Evolutionary conservation across 192 early-diverging fungal genomes (phyloP), one percentile per base, ranked within the genome.

Genomic region (Spizellomyces punctatus): DNA sequence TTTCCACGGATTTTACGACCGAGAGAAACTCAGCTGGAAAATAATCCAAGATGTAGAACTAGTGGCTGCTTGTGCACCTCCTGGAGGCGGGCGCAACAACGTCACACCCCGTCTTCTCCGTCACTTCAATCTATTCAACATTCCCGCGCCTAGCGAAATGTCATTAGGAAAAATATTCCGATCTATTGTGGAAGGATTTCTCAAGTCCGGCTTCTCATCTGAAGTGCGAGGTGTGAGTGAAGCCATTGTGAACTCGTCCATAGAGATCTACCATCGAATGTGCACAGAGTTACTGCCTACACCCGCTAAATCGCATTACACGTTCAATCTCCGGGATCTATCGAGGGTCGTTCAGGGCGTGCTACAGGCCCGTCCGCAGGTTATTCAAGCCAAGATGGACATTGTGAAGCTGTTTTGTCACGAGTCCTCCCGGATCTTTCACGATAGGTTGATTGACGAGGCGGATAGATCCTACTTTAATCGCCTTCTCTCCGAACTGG

Each of bases 251-350:
- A 82, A 81, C 50, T 84, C 82, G 5, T 72, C 81, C 4, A 86
- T 86, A 17, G 84, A 88, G 58, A 85, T 88, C 45, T 88, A 88
- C 64, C 77, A 84, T n/a, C 72, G 80, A 19, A 88, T 88, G 86
- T 82, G 82, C 64, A 80, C 79, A 7, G 82, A 88, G 66, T 67
- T 88, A 57, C 73, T 88, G 14, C 86, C 86, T 19, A 88, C 86
- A 3, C 86, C 86, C 14, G 83, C 82, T 1, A 88, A 88, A 62
- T 88, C 86, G 1, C 86, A 88, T 69, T 88, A 88, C 58, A 88
- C 86, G 2, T 88, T 88, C 73, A 88, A 88, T 50, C 62, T 88
- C 50, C 70, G 86, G 43, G 86, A 88, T 63, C 65, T 88, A 54
- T 88, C 86, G 10, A 80, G 83, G 71, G 86, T 88, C 8, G 75